Evolutionary conservation across 495 filamentous ascomycete genomes (phyloP), one percentile per base, ranked within the genome.

Genomic region (Xylaria palmicola): DNA sequence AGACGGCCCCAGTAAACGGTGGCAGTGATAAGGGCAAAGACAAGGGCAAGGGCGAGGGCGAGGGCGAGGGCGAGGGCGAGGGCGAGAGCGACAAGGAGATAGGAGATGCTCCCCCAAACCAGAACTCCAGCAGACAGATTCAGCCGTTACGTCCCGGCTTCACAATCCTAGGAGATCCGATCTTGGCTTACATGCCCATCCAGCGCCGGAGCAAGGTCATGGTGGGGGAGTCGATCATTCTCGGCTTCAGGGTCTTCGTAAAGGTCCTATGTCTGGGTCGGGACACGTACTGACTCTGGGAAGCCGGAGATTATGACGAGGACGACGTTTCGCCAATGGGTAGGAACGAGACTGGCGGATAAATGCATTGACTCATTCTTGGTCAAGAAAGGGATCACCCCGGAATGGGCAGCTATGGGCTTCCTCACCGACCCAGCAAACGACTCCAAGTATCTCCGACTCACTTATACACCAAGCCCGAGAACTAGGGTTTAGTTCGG

Each of bases 201-300:
- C 47, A 32, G 10, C 47, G 47, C 47, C 27, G 47, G 27, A 32
- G 24, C 45, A 47, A 47, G 26, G 43, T 15, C 7, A 48, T 48
- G 22, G 27, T 5, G 19, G 47, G 47, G 15, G 47, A 49, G 27
- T 1, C 13, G 10, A 8, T 49, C 15, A 17, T 32, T 32, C 27
- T 49, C 15, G 24, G 17, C 29, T 52, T 52, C 17, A 52, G 13
- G 19, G 17, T 52, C 6, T 52, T 52, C 19, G 19, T 52, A 1
- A 52, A 52, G 30, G 49, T 52, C 7, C 30, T 52, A 52, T 52
- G 9, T 52, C 30, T 52, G 49, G 49, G 49, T 24, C 32, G 15
- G 13, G 30, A 52, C 29, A 37, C 29, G 9, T 6, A 37, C 30
- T 5, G 0, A 34, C 6, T 52, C 49, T 7, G 26, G 13, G 0